phyloP scores from a whole-genome alignment of 306 rosid species.

The Prunus mongolica region DNA sequence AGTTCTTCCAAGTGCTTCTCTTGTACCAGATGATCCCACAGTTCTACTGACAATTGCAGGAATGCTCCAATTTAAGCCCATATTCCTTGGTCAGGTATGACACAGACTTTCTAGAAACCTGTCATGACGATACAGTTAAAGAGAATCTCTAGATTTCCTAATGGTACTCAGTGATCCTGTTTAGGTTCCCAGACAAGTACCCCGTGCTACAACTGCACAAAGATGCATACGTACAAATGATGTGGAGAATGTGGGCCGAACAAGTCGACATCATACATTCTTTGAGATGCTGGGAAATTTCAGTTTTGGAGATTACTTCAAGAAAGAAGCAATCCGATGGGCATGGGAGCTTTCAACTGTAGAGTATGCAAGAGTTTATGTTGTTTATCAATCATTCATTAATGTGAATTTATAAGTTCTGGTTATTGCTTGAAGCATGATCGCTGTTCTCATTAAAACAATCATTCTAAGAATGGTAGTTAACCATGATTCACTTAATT shows the following conservation, averaged over 20 bases:
- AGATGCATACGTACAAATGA: constrained; percentile 92
- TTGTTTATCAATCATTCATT: neutral
- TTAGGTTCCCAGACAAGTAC: constrained; percentile 65
- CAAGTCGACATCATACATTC: constrained; percentile 83
- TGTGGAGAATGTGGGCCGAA: constrained; percentile 82
- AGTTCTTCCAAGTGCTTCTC: constrained; percentile 85
- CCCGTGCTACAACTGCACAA: constrained; percentile 81
- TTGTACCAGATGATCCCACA: constrained; percentile 90
- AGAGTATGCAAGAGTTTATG: constrained; percentile 49
- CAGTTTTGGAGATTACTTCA: constrained; percentile 97
- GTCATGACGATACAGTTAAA: neutral
- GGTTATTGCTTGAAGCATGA: constrained; percentile 3
- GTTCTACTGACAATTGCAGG: constrained; percentile 95
- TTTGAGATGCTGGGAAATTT: constrained; percentile 99
- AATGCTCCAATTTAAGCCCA: constrained; percentile 95
- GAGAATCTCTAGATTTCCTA: constrained; percentile 5
- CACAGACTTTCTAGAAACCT: neutral
- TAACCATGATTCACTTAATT: neutral
- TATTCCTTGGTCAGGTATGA: constrained; percentile 78
- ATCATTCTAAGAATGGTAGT: neutral
- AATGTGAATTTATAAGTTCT: neutral
- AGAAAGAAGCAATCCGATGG: constrained; percentile 86
- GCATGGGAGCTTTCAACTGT: constrained; percentile 90
- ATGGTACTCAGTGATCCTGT: constrained; percentile 5
- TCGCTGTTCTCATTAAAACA: neutral